Percentiles rank a stretch among this genome's conserved stretches.
phyloP scores from a whole-genome alignment of 371 early-diverging fungal species.

The Lichtheimia hyalospora region DNA sequence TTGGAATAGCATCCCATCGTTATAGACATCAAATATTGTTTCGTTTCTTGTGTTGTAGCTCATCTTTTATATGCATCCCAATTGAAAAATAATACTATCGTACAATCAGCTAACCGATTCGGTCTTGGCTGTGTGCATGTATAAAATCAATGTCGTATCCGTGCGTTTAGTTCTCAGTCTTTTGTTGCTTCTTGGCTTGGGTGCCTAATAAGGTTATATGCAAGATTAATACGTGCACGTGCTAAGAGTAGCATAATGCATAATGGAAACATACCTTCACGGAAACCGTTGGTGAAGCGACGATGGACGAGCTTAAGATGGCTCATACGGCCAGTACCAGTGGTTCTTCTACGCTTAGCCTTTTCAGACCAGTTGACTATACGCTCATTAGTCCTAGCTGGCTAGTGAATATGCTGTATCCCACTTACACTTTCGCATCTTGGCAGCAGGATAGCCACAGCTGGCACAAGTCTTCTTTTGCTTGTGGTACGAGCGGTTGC shows the following conservation, averaged over 20 bases:
- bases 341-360: conserved; percentile 94
- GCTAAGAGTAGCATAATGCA: not conserved
- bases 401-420: not conserved
- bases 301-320: conserved; percentile 87
- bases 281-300: conserved; percentile 96
- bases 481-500: conserved; percentile 97
- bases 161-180: conserved; percentile 14
- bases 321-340: conserved; percentile 97
- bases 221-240: not conserved
- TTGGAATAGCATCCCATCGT: no score
- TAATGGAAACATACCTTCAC: conserved; percentile 58
- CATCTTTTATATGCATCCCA: no score
- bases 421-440: conserved; percentile 89
- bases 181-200: conserved; percentile 21
- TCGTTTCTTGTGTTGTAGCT: no score
- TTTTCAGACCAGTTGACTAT: conserved; percentile 92
- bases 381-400: not conserved
- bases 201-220: conserved; percentile 7
- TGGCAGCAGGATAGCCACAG: conserved; percentile 98
- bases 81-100: no score
- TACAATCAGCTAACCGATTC: no score
- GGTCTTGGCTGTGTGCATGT: no score
- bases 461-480: conserved; percentile 98
- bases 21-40: no score
- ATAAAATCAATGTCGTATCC: no score